Percentiles rank a stretch among this genome's conserved stretches.
phyloP scores from a whole-genome alignment of 805 yeast genomes.

The Priceomyces melissophilus region DNA sequence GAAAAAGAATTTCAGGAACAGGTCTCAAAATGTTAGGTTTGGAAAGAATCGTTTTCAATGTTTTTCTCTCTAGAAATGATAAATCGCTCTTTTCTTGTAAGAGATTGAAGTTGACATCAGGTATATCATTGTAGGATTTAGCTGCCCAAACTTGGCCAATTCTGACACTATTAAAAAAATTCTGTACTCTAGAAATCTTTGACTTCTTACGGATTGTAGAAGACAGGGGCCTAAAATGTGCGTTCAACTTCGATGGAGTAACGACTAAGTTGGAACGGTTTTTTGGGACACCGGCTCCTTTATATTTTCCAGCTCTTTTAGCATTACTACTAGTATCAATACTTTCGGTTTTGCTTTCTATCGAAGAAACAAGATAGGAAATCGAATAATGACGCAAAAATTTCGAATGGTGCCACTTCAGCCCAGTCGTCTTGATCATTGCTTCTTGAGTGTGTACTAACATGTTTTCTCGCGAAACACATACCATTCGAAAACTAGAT shows the following conservation, averaged over 20 bases:
- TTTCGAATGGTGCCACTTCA: too few species aligned
- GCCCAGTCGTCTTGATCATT: too few species aligned
- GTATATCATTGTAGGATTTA: conserved; percentile 51
- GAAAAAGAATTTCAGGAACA: conserved; percentile 67
- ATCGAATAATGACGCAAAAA: conserved; percentile 3
- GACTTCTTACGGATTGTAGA: conserved; percentile 10
- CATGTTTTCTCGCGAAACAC: too few species aligned
- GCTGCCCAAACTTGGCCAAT: conserved; percentile 60
- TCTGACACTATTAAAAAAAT: conserved; percentile 42
- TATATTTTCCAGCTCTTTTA: not conserved
- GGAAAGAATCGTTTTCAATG: conserved; percentile 12
- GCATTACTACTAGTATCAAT: not conserved
- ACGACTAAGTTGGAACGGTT: conserved; percentile 11
- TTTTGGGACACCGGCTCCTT: not conserved
- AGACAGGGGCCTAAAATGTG: conserved; percentile 14
- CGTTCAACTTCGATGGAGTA: conserved; percentile 22
- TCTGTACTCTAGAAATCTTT: conserved; percentile 21
- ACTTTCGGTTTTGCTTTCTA: not conserved
- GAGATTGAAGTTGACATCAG: conserved; percentile 45
- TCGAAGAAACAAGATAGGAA: conserved; percentile 8
- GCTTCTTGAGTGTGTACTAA: too few species aligned
- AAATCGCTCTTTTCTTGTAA: conserved; percentile 14
- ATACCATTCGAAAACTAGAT: too few species aligned
- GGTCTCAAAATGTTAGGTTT: conserved; percentile 30
- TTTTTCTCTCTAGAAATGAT: conserved; percentile 22